Percentiles rank a stretch among this genome's conserved stretches.
Evolutionary conservation across 2,329 filamentous ascomycete species (phyloP).

Genomic region (Onygenales sp.): DNA sequence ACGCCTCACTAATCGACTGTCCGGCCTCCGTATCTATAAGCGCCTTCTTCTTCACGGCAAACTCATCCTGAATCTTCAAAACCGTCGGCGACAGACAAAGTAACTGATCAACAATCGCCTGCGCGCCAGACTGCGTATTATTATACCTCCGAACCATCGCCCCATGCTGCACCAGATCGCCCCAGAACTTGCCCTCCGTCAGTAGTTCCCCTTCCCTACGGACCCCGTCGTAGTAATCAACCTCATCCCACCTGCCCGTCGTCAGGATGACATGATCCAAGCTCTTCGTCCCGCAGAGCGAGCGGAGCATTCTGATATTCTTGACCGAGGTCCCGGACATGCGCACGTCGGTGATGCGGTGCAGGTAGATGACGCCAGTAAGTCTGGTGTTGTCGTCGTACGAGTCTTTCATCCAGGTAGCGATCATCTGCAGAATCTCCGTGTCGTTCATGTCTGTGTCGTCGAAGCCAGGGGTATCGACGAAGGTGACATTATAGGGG

Average conservation of each 20-base stretch:
- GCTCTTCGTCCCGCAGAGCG: slow-evolving; percentile 27
- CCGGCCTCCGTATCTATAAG: neutral
- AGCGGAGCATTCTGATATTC: slow-evolving; percentile 29
- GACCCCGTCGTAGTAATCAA: neutral
- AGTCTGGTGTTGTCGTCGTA: slow-evolving; percentile 15
- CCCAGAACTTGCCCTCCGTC: neutral
- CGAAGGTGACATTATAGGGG: neutral
- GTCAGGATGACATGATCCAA: slow-evolving; percentile 28
- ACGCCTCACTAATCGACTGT: neutral
- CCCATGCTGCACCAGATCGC: neutral
- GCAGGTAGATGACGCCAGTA: slow-evolving; percentile 29
- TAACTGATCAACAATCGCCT: neutral
- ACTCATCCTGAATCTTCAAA: neutral
- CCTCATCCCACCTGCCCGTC: slow-evolving; percentile 28
- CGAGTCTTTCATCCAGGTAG: neutral
- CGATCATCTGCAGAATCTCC: neutral
- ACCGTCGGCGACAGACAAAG: neutral
- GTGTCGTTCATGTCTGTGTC: neutral
- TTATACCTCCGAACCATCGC: neutral
- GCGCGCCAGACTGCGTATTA: neutral
- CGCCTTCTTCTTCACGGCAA: neutral
- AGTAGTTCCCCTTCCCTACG: neutral
- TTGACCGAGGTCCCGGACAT: slow-evolving; percentile 23
- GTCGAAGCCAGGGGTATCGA: neutral
- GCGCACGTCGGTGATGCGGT: slow-evolving; percentile 26